Evolutionary conservation across 163 green algal species (phyloP), one percentile per base, ranked within the genome.

Genomic region (Coccomyxa subellipsoidea): DNA sequence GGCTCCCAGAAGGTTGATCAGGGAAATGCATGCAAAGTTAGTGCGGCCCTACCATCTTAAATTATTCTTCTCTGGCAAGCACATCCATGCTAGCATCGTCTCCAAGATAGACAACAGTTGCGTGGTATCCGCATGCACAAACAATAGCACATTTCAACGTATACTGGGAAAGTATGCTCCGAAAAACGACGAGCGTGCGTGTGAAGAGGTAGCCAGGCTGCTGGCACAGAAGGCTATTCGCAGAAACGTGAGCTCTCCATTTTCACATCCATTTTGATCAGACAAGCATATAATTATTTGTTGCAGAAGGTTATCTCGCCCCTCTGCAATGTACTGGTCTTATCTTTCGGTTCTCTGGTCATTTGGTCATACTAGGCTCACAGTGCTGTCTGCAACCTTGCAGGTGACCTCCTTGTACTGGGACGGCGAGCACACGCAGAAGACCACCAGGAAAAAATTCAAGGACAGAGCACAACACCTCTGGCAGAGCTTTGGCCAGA

Each of bases 371-470:
- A n/a, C n/a, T n/a, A n/a, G n/a, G n/a, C n/a, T n/a, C n/a, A 66
- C 47, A 66, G 47, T 66, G 47, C 18, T 66, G 47, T 66, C 47
- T 66, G 18, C 47, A 66, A 18, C 47, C 27, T 34, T n/a, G 27
- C 66, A 73, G 66, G 66, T 73, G 66, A 73, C 66, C 18, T 73
- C 66, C 27, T 23, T 73, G 27, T 73, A 8, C 66, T 73, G 66
- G 66, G 66, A 73, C n/a, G 66, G 66, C 29, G 29, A 73, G 10
- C 66, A 36, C 29, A 34, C n/a, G 29, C n/a, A 36, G 29, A 73
- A 73, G 66, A 73, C 66, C 21, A 73, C 66, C 27, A 73, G 66
- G 66, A 73, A 73, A 7, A 73, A 73, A 23, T 73, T 73, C 66
- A 34, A 73, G 66, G 29, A 73, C 29, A 73, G 8, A 34, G 66